Evolutionary conservation across 2,329 filamentous ascomycete genomes (phyloP).

Genomic region (Pseudopyrenochaeta lycopersici): DNA sequence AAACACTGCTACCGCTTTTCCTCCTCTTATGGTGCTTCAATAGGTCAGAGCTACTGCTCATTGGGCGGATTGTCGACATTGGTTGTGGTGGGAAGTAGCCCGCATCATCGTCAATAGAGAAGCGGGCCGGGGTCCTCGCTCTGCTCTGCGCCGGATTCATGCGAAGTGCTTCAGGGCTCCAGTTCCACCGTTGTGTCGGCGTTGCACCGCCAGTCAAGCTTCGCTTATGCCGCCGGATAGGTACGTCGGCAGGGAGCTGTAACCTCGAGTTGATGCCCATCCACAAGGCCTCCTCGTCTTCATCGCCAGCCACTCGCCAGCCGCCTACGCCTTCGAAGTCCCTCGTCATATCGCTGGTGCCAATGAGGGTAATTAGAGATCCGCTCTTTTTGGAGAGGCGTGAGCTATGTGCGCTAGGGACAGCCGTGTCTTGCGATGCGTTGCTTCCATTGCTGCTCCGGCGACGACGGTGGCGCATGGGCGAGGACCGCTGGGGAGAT

Average conservation of each 20-base stretch:
- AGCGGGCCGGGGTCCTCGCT: conserved; percentile 43
- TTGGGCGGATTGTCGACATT: conserved; percentile 12
- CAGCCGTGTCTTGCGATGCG: conserved; percentile 28
- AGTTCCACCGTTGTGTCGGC: conserved; percentile 35
- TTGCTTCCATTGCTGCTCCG: conserved; percentile 34
- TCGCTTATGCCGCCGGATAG: conserved; percentile 40
- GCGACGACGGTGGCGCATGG: conserved; percentile 32
- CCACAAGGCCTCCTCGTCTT: conserved; percentile 56
- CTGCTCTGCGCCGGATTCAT: conserved; percentile 51
- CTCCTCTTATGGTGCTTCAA: conserved; percentile 32
- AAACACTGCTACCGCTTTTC: conserved; percentile 37
- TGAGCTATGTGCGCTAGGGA: conserved; percentile 19
- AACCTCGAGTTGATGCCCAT: conserved; percentile 55
- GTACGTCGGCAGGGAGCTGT: conserved; percentile 46
- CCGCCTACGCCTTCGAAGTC: conserved; percentile 58
- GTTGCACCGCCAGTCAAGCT: conserved; percentile 44
- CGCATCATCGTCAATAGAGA: conserved; percentile 16
- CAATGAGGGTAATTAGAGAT: conserved; percentile 46
- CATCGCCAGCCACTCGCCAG: conserved; percentile 47
- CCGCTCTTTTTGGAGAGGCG: conserved; percentile 41
- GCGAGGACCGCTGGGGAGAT: conserved; percentile 30
- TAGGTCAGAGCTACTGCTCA: conserved; percentile 32
- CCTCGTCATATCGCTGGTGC: conserved; percentile 41
- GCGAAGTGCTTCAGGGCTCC: conserved; percentile 45
- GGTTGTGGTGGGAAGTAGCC: conserved; percentile 43